Percentiles rank a stretch among this genome's conserved stretches.
These are phyloP conservation scores for Coemansia sp. DNA, from an alignment of 192 early-diverging fungal species.

Conservation along the genomic window DNA sequence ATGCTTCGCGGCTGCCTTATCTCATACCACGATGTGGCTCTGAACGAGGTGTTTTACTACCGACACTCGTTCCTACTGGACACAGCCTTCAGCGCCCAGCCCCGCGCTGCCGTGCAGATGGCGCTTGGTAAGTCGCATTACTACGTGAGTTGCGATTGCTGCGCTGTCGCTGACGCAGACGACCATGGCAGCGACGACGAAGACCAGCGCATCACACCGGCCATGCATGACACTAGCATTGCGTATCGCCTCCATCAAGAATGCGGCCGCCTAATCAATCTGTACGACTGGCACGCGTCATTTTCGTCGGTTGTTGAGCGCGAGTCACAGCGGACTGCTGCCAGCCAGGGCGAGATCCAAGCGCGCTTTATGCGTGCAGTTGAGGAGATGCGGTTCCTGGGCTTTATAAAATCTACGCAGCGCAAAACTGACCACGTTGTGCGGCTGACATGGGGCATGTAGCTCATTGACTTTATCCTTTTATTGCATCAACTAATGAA, in stretches of 20 bases:
- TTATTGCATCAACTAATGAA: constrained; percentile 1
- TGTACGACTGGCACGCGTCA: constrained; percentile 87
- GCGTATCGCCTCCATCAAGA: constrained; percentile 88
- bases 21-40: constrained; percentile 62
- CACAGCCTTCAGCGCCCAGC: constrained; percentile 81
- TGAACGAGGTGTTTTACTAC: constrained; percentile 84
- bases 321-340: constrained; percentile 31
- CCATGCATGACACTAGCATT: constrained; percentile 83
- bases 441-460: constrained; percentile 75
- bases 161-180: constrained; percentile 28
- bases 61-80: constrained; percentile 66
- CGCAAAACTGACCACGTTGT: constrained; percentile 93
- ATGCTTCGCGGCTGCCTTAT: constrained; percentile 41
- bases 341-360: constrained; percentile 61
- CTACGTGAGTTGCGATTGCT: constrained; percentile 86
- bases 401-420: constrained; percentile 85
- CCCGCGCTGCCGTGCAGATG: constrained; percentile 79
- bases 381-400: constrained; percentile 85
- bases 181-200: constrained; percentile 32
- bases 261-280: constrained; percentile 90
- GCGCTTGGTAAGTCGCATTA: constrained; percentile 73
- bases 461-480: constrained; percentile 6
- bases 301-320: constrained; percentile 79
- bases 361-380: constrained; percentile 82
- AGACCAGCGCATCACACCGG: constrained; percentile 56